These are phyloP conservation scores for Bauhinia variegata DNA, from an alignment of 306 rosid species.

Conservation along the genomic window DNA sequence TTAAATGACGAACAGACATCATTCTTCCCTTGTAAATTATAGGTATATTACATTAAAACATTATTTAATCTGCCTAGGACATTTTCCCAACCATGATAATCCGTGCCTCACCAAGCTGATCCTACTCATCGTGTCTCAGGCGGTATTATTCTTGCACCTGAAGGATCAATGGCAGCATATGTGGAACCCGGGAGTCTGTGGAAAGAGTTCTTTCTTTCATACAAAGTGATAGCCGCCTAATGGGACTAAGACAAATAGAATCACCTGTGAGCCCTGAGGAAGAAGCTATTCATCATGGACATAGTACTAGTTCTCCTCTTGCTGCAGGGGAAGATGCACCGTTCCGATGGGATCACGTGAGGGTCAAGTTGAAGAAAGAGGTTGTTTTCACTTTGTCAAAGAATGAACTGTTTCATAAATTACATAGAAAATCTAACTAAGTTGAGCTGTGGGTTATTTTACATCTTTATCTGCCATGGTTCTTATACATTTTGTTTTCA, in stretches of 20 bases:
- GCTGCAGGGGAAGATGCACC: constrained; percentile 93
- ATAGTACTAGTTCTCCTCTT: constrained; percentile 76
- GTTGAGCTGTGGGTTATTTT: constrained; percentile 10
- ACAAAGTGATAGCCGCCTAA: constrained; percentile 61
- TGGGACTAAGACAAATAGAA: constrained; percentile 73
- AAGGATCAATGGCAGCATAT: constrained; percentile 97
- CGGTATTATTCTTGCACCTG: constrained; percentile 87
- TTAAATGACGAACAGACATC: neutral
- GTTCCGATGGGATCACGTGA: constrained; percentile 95
- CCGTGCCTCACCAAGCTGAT: constrained; percentile 64
- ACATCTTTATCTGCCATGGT: constrained; percentile 6
- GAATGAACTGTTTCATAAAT: constrained; percentile 19
- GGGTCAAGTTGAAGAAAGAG: constrained; percentile 97
- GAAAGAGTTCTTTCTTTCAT: constrained; percentile 73
- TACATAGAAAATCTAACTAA: constrained; percentile 3
- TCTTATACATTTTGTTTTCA: constrained; percentile 9
- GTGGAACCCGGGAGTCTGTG: constrained; percentile 77
- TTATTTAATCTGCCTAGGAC: constrained; percentile 16
- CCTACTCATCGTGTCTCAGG: constrained; percentile 92
- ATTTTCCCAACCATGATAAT: constrained; percentile 14
- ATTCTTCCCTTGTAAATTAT: neutral
- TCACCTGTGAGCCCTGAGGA: constrained; percentile 94
- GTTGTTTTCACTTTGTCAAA: constrained; percentile 35
- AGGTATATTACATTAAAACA: neutral
- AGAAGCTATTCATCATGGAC: constrained; percentile 92